Percentiles rank a stretch among this genome's conserved stretches.
phyloP scores from a whole-genome alignment of 176 grass and related monocot species.

The Thinopyrum elongatum region DNA sequence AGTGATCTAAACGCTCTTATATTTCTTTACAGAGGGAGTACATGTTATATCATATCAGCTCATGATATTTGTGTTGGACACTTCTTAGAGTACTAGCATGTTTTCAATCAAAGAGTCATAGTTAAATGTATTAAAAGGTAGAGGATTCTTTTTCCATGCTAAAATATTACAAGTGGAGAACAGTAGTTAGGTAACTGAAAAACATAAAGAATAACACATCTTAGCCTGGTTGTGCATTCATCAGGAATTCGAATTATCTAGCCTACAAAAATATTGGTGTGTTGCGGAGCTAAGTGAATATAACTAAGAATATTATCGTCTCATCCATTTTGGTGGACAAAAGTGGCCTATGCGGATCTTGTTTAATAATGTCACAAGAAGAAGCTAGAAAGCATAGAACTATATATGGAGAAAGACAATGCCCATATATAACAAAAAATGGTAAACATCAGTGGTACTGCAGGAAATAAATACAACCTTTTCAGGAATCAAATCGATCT shows the following conservation, averaged over 20 bases:
- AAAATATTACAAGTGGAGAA: conserved; percentile 15
- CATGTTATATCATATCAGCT: conserved; percentile 7
- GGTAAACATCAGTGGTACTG: conserved; percentile 21
- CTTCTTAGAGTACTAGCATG: not conserved
- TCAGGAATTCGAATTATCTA: conserved; percentile 6
- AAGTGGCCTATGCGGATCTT: not conserved
- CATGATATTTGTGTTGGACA: conserved; percentile 6
- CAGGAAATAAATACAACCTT: conserved; percentile 67
- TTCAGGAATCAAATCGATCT: conserved; percentile 77
- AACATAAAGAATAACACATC: conserved; percentile 1
- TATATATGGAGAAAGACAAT: not conserved
- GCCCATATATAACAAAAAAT: conserved; percentile 18
- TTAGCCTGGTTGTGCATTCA: not conserved
- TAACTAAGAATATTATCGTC: conserved; percentile 15
- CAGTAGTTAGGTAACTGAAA: not conserved
- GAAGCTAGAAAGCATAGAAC: conserved; percentile 16
- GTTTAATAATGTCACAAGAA: not conserved
- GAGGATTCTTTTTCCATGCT: not conserved
- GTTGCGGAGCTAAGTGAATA: conserved; percentile 1
- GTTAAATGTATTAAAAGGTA: not conserved
- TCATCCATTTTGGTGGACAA: conserved; percentile 7
- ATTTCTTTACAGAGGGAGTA: not conserved
- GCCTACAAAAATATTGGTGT: not conserved
- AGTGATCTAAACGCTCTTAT: too few species aligned
- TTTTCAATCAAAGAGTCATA: not conserved